Percentiles rank a stretch among this genome's conserved stretches.
phyloP scores from a whole-genome alignment of 139 green algal genomes.

The Coelastrella sp. region DNA sequence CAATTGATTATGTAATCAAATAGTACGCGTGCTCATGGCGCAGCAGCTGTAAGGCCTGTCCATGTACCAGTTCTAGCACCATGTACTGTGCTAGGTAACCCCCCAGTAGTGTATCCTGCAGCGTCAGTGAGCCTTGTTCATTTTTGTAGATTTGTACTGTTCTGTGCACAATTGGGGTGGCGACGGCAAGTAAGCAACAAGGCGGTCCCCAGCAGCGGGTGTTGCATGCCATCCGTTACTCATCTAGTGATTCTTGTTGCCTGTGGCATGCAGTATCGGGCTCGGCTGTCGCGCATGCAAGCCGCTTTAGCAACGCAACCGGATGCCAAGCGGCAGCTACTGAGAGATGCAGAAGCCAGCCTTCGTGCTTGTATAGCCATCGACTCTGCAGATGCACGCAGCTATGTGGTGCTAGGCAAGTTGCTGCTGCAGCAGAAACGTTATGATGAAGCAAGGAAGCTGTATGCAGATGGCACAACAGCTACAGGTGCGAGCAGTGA shows the following conservation, averaged over 20 bases:
- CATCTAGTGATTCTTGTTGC: background rate
- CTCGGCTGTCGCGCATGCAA: slow-evolving; percentile 59
- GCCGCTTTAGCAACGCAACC: slow-evolving; percentile 41
- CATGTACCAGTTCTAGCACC: no score
- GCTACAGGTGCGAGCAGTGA: slow-evolving; percentile 82
- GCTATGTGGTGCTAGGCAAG: slow-evolving; percentile 94
- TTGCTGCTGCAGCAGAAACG: slow-evolving; percentile 78
- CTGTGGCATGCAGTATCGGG: slow-evolving; percentile 70
- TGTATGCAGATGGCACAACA: slow-evolving; percentile 91
- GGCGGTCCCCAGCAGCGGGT: no score
- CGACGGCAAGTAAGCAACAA: no score
- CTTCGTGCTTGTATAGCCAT: slow-evolving; percentile 72
- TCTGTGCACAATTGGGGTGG: no score
- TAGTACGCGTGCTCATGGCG: no score
- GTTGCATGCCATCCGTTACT: no score
- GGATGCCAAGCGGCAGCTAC: slow-evolving; percentile 51
- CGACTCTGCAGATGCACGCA: slow-evolving; percentile 85
- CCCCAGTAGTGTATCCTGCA: no score
- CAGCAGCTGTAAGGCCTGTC: no score
- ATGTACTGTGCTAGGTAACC: no score
- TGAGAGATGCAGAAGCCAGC: slow-evolving; percentile 66
- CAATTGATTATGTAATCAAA: no score
- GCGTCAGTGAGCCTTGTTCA: no score
- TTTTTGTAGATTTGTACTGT: no score
- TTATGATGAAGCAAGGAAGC: slow-evolving; percentile 81